Percentiles rank a stretch among this genome's conserved stretches.
phyloP scores from a whole-genome alignment of 2,329 filamentous ascomycete species.

The Seiridium cupressi region DNA sequence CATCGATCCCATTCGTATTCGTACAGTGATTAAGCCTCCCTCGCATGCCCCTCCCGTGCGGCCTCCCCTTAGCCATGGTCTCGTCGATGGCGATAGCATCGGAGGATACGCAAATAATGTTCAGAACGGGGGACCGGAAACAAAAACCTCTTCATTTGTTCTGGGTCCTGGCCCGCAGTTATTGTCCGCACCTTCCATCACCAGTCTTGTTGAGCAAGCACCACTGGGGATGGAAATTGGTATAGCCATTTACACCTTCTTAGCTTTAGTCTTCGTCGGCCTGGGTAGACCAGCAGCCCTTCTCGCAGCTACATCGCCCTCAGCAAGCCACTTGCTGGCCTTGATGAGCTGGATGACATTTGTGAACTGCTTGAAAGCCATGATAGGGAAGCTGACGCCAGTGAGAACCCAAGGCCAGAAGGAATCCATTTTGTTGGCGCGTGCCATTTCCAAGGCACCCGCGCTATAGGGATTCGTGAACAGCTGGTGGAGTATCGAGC shows the following conservation, averaged over 20 bases:
- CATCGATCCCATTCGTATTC: too few relatives aligned
- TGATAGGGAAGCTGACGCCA: constrained; percentile 77
- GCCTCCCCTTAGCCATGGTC: too few relatives aligned
- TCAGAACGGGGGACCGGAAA: too few relatives aligned
- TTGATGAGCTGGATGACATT: constrained; percentile 94
- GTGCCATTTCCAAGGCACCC: constrained; percentile 85
- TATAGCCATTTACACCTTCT: constrained; percentile 13
- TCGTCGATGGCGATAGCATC: too few relatives aligned
- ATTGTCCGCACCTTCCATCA: too few relatives aligned
- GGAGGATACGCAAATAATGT: too few relatives aligned
- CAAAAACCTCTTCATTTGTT: too few relatives aligned
- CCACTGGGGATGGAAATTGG: neutral
- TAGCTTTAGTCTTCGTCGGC: constrained; percentile 31
- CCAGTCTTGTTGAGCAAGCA: neutral
- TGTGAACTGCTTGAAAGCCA: constrained; percentile 89
- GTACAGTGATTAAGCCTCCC: too few relatives aligned
- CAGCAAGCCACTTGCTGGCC: constrained; percentile 86
- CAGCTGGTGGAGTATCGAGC: constrained; percentile 68
- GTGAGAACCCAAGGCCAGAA: constrained; percentile 69
- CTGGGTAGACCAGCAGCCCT: constrained; percentile 52
- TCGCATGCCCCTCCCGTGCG: too few relatives aligned
- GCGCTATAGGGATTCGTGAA: constrained; percentile 91
- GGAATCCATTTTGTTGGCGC: constrained; percentile 89
- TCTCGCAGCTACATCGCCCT: constrained; percentile 76
- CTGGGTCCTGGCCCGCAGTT: too few relatives aligned